These are phyloP conservation scores for Pholiota adiposa DNA, from an alignment of 1,284 basidiomycete species.

Conservation along the genomic window DNA sequence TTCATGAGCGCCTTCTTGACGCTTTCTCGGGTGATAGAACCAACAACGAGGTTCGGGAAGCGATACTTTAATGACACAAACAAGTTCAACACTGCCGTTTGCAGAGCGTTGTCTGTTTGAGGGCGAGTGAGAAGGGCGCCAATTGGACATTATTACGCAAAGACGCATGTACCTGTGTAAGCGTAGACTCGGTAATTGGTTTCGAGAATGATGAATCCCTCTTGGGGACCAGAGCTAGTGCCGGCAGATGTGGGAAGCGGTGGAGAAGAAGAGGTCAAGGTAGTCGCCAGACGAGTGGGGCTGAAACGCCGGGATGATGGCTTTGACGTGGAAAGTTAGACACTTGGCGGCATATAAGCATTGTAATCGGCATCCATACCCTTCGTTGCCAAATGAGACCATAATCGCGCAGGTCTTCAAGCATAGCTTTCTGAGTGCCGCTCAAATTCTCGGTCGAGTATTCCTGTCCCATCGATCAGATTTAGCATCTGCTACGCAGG, in stretches of 20 bases:
- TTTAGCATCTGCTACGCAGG: constrained; percentile 15
- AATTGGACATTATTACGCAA: constrained; percentile 24
- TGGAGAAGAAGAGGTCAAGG: constrained; percentile 84
- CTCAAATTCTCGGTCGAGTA: constrained; percentile 88
- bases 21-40: constrained; percentile 92
- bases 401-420: constrained; percentile 93
- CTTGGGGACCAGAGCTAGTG: constrained; percentile 60
- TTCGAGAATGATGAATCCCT: constrained; percentile 96
- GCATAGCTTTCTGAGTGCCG: constrained; percentile 82
- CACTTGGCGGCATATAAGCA: neutral
- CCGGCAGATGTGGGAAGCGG: constrained; percentile 68
- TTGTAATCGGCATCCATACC: constrained; percentile 39
- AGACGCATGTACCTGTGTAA: constrained; percentile 80
- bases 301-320: constrained; percentile 80
- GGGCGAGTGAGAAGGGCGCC: constrained; percentile 21
- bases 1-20: constrained; percentile 93
- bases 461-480: constrained; percentile 54
- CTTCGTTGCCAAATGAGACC: constrained; percentile 89
- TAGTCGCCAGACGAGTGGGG: constrained; percentile 96
- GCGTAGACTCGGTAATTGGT: constrained; percentile 99
- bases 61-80: constrained; percentile 93
- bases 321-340: constrained; percentile 40
- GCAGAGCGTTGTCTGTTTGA: constrained; percentile 74
- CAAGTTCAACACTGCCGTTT: constrained; percentile 95
- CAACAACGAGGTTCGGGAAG: constrained; percentile 96